These are phyloP conservation scores for Staphylotrichum longicolle DNA, from an alignment of 495 filamentous ascomycete genomes.

Conservation along the genomic window DNA sequence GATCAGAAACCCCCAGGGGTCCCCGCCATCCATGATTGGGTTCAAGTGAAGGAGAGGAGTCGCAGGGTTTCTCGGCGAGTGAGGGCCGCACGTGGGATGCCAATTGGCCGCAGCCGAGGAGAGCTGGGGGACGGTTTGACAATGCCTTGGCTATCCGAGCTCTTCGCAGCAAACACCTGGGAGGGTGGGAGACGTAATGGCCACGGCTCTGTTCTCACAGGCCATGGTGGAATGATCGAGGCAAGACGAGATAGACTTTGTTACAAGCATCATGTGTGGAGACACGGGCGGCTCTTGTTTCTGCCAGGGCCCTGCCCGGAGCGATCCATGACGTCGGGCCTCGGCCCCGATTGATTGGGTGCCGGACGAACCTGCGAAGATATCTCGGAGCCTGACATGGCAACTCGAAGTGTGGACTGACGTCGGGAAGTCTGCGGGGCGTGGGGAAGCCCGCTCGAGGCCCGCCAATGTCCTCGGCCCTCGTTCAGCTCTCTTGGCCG, in stretches of 20 bases:
- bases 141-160: slow-evolving; percentile 32
- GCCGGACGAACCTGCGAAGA: slow-evolving; percentile 22
- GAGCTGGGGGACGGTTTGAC: neutral
- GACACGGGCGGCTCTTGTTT: slow-evolving; percentile 27
- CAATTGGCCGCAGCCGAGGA: slow-evolving; percentile 22
- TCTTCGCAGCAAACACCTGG: slow-evolving; percentile 8
- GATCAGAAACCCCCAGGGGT: slow-evolving; percentile 22
- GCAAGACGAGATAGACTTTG: slow-evolving; percentile 23
- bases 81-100: slow-evolving; percentile 28
- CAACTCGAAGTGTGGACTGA: neutral
- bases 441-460: slow-evolving; percentile 16
- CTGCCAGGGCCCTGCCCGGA: slow-evolving; percentile 12
- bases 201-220: slow-evolving; percentile 4
- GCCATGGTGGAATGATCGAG: slow-evolving; percentile 17
- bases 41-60: slow-evolving; percentile 1
- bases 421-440: slow-evolving; percentile 1
- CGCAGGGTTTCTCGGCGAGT: slow-evolving; percentile 16
- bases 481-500: neutral
- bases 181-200: neutral
- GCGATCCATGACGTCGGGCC: slow-evolving; percentile 24
- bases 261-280: slow-evolving; percentile 25
- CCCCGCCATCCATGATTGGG: slow-evolving; percentile 25
- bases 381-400: slow-evolving; percentile 22
- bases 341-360: slow-evolving; percentile 30
- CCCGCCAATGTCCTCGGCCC: too few species aligned